Conservation (phyloP, 305 asterid genomes). For the Fraxinus xanthoxyloides region DNA sequence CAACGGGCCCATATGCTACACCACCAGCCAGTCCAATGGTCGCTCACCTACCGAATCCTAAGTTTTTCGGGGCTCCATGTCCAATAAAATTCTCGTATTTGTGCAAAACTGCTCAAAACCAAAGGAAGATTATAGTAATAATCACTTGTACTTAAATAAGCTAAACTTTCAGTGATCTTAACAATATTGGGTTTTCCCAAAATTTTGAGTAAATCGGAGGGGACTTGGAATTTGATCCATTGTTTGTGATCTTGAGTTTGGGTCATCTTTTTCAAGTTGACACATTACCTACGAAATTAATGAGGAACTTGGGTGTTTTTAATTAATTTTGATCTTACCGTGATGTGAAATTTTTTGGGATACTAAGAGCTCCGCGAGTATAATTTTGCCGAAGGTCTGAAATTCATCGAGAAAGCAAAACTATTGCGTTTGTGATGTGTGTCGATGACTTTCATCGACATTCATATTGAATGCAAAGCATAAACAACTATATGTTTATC, state of each 20-base stretch:
- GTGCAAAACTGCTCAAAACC: conserved; percentile 17
- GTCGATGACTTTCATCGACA: neutral
- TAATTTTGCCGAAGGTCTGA: neutral
- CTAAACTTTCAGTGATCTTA: conserved; percentile 3
- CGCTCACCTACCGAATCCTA: conserved; percentile 28
- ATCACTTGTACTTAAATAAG: conserved; percentile 6
- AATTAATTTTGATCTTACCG: neutral
- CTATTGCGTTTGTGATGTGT: neutral
- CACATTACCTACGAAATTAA: neutral
- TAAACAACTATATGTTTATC: neutral
- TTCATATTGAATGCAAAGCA: neutral
- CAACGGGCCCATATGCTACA: neutral
- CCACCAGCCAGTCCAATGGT: conserved; percentile 15
- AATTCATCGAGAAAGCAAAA: neutral
- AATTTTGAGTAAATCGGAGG: neutral
- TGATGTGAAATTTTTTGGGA: neutral
- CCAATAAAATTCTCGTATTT: conserved; percentile 4
- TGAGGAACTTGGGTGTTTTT: neutral
- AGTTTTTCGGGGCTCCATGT: conserved; percentile 2
- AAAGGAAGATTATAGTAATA: conserved; percentile 17
- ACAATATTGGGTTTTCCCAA: conserved; percentile 10
- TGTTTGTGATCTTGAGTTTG: conserved; percentile 8
- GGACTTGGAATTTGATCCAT: conserved; percentile 8
- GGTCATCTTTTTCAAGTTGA: neutral
- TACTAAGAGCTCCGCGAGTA: neutral